phyloP scores from a whole-genome alignment of 805 yeast species.

The Teunomyces aglyptinius region DNA sequence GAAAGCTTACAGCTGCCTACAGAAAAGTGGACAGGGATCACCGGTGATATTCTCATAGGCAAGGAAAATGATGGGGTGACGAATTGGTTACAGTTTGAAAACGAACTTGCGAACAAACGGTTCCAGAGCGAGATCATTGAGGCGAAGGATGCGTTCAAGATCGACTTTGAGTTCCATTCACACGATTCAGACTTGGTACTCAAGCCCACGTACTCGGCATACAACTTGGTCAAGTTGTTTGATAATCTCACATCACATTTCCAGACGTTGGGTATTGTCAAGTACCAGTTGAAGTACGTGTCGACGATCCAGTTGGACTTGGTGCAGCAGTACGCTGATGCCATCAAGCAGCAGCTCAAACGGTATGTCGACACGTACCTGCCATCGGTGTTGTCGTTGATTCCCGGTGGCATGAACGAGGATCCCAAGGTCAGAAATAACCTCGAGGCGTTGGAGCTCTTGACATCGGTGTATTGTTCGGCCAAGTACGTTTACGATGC shows the following conservation, averaged over 20 bases:
- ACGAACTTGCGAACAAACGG: slow-evolving; percentile 48
- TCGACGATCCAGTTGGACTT: slow-evolving; percentile 57
- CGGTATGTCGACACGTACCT: slow-evolving; percentile 40
- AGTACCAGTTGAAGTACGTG: slow-evolving; percentile 55
- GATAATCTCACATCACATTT: slow-evolving; percentile 57
- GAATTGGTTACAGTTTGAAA: slow-evolving; percentile 56
- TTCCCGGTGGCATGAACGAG: slow-evolving; percentile 37
- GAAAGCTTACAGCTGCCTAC: slow-evolving; percentile 18
- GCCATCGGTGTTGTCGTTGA: slow-evolving; percentile 30
- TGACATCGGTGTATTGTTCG: slow-evolving; percentile 37
- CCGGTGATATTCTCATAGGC: slow-evolving; percentile 36
- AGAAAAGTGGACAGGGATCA: slow-evolving; percentile 48
- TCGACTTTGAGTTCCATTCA: slow-evolving; percentile 52
- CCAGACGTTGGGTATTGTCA: slow-evolving; percentile 46
- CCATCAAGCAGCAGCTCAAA: slow-evolving; percentile 31
- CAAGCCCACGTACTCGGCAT: slow-evolving; percentile 62
- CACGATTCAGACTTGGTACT: slow-evolving; percentile 8
- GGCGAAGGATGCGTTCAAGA: slow-evolving; percentile 48
- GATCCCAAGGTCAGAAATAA: slow-evolving; percentile 17
- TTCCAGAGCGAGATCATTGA: slow-evolving; percentile 50
- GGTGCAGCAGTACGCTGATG: slow-evolving; percentile 49
- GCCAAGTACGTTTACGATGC: slow-evolving; percentile 25
- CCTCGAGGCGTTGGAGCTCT: slow-evolving; percentile 24
- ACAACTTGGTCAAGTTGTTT: slow-evolving; percentile 53
- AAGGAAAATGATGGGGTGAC: slow-evolving; percentile 33